Base-by-base conservation (phyloP, 441 rosid genomes). In the Viola pubescens region DNA sequence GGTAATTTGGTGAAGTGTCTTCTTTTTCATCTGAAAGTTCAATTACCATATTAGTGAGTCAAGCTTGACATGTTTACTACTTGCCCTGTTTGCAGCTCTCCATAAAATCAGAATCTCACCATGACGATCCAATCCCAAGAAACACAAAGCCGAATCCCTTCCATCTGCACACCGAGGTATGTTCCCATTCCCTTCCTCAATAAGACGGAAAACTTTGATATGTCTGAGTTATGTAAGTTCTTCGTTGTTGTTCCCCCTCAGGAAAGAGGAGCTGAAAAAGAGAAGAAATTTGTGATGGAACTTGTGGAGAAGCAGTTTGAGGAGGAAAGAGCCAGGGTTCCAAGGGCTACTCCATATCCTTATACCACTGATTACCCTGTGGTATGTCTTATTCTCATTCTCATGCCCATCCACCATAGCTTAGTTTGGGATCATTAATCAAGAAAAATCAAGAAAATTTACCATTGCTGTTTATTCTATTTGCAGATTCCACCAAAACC, bases 241-340 rank as follows among this genome's bases (percentile, higher is more conserved):
- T n/a, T n/a, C n/a, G n/a, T n/a, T n/a, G 34, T 37, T 61, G 44
- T 51, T 48, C 41, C 47, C 55, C 58, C 60, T 63, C 84, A 94
- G 99, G 97, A 84, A 78, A 79, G 99, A 82, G 99, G 97, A 47
- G 88, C 83, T 48, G 90, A 81, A 64, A 94, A 94, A 61, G 97
- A 86, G 73, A 83, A 73, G 69, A 87, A 45, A 66, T 84, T 94
- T 58, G 73, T 67, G 49, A 69, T 63, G 41, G 99, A 88, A 52
- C 51, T 90, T 9, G 55, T 64, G 58, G 82, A 79, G 52, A 84
- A 94, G 73, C 79, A 79, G 65, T 44, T 77, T 62, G 95, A 81
- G 63, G 97, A 82, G 64, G 99, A 84, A 82, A 82, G 67, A 56
- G 81, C 83, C 34, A 83, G 94, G 64, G 64, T 88, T 61, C 95